phyloP scores from a whole-genome alignment of 176 grass and related monocot genomes.

The Carex myosuroides region DNA sequence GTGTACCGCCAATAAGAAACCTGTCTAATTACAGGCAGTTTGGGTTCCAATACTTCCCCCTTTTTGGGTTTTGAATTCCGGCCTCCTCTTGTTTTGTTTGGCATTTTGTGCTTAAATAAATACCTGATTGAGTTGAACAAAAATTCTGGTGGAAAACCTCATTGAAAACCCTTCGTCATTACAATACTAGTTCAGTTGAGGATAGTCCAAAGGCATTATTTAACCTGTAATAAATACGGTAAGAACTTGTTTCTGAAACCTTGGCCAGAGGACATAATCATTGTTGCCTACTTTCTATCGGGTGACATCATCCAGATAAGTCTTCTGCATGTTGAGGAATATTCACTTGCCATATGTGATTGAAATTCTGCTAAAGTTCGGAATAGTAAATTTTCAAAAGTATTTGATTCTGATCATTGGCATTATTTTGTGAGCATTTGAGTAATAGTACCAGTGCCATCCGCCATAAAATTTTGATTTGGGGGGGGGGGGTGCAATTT shows the following conservation, averaged over 20 bases:
- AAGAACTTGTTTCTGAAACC: neutral
- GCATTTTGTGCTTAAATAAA: neutral
- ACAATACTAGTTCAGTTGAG: neutral
- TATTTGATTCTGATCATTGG: neutral
- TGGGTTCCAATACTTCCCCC: neutral
- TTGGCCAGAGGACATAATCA: neutral
- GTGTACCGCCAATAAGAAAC: neutral
- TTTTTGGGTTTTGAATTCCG: neutral
- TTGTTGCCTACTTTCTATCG: neutral
- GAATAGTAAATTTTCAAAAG: neutral
- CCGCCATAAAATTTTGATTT: too few relatives aligned
- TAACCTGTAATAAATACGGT: neutral
- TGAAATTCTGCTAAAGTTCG: neutral
- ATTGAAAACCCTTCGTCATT: neutral
- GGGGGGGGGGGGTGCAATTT: too few relatives aligned
- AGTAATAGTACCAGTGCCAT: neutral
- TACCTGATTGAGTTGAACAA: neutral
- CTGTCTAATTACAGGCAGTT: neutral
- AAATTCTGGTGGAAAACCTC: neutral
- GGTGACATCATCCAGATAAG: neutral
- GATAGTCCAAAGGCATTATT: neutral
- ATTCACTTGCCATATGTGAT: neutral
- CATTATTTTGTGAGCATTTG: neutral
- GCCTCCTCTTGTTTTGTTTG: neutral
- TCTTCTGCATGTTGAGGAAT: neutral